Conservation (phyloP, 805 yeast species). For the Candida orba region DNA sequence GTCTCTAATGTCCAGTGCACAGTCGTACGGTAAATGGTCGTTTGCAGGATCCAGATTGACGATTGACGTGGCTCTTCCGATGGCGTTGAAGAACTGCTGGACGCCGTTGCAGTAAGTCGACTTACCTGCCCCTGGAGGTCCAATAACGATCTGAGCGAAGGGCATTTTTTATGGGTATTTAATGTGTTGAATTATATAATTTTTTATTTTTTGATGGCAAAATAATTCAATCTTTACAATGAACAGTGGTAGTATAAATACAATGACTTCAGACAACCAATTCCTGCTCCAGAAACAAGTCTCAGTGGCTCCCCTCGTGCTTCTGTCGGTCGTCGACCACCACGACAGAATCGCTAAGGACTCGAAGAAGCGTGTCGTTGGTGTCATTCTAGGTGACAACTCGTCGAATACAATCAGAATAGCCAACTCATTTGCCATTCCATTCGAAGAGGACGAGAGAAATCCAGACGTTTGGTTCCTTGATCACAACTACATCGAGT, state of each 20-base stretch:
- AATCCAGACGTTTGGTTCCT: constrained; percentile 92
- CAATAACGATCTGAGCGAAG: constrained; percentile 89
- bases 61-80: constrained; percentile 83
- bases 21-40: constrained; percentile 61
- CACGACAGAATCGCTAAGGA: constrained; percentile 78
- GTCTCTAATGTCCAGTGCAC: constrained; percentile 73
- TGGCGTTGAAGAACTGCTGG: constrained; percentile 86
- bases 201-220: too few relatives aligned
- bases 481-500: constrained; percentile 92
- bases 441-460: constrained; percentile 94
- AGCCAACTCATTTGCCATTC: constrained; percentile 92
- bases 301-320: constrained; percentile 90
- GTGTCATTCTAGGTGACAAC: constrained; percentile 86
- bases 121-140: constrained; percentile 98
- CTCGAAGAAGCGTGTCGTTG: constrained; percentile 78
- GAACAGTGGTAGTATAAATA: too few relatives aligned
- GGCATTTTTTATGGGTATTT: constrained; percentile 33
- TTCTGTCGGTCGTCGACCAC: constrained; percentile 92
- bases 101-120: constrained; percentile 92
- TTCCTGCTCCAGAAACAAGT: constrained; percentile 45
- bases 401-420: constrained; percentile 49
- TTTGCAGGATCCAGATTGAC: constrained; percentile 92
- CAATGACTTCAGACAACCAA: too few relatives aligned
- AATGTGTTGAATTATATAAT: too few relatives aligned
- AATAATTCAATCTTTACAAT: too few relatives aligned